Percentiles rank a stretch among this genome's conserved stretches.
Conservation (phyloP, 176 grass and related monocot genomes). For the Neostapfia colusana region DNA sequence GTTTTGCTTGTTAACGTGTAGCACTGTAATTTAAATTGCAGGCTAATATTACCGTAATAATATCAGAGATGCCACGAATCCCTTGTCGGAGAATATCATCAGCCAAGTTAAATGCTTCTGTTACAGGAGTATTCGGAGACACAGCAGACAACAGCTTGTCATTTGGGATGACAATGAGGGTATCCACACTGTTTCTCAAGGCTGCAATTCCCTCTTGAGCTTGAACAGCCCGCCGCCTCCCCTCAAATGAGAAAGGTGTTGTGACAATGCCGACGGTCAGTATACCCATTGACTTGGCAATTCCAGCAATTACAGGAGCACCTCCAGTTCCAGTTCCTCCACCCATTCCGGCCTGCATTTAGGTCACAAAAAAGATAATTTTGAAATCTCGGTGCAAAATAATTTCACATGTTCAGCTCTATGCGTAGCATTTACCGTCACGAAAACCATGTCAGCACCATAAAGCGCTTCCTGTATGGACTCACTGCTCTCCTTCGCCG, state of each 20-base stretch:
- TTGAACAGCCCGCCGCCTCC: slow-evolving; percentile 73
- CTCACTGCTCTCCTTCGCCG: slow-evolving; percentile 69
- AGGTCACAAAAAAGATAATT: background rate
- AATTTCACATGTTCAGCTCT: slow-evolving; percentile 13
- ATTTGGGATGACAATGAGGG: slow-evolving; percentile 92
- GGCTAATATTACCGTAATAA: slow-evolving; percentile 56
- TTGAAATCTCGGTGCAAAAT: slow-evolving; percentile 3
- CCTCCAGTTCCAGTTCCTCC: slow-evolving; percentile 89
- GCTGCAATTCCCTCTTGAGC: slow-evolving; percentile 89
- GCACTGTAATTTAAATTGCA: slow-evolving; percentile 3
- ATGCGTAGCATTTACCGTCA: slow-evolving; percentile 56
- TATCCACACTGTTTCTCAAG: slow-evolving; percentile 80
- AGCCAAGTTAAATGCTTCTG: slow-evolving; percentile 84
- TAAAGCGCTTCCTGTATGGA: slow-evolving; percentile 69
- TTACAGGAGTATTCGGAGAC: slow-evolving; percentile 81
- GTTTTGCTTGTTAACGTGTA: background rate
- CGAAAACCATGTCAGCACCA: slow-evolving; percentile 87
- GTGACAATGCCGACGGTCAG: slow-evolving; percentile 84
- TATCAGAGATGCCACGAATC: slow-evolving; percentile 93
- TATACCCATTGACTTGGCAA: slow-evolving; percentile 85
- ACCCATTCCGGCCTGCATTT: slow-evolving; percentile 87
- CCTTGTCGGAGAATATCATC: slow-evolving; percentile 92
- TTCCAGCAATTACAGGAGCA: slow-evolving; percentile 76
- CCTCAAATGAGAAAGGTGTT: slow-evolving; percentile 85
- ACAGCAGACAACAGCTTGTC: slow-evolving; percentile 83